Conservation (phyloP, 2,329 filamentous ascomycete species). For the Diaporthe citriasiana region DNA sequence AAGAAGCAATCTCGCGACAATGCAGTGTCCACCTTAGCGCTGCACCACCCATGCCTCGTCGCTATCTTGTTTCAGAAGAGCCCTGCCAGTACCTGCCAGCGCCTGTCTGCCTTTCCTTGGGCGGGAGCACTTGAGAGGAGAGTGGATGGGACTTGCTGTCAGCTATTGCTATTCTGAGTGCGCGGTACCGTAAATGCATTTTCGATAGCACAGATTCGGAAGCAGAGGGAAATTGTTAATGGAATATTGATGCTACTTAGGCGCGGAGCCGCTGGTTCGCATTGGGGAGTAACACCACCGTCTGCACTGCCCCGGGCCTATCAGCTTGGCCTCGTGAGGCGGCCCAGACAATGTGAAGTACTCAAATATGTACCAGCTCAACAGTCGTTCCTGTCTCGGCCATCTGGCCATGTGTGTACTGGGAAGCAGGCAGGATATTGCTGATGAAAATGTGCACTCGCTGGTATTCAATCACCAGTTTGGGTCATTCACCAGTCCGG, state of each 20-base stretch:
- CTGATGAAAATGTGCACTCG: too few species aligned
- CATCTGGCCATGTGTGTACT: background rate
- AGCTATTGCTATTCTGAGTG: constrained; percentile 11
- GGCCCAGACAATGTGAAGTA: background rate
- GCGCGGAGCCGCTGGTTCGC: background rate
- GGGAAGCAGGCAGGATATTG: too few species aligned
- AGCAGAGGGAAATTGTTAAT: background rate
- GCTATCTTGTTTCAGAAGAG: constrained; percentile 17
- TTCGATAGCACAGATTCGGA: background rate
- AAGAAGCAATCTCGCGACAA: constrained; percentile 25
- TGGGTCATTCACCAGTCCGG: background rate
- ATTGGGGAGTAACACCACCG: background rate
- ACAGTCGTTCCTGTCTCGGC: background rate
- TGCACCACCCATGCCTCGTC: background rate
- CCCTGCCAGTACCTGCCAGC: constrained; percentile 15
- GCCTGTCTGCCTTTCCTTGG: background rate
- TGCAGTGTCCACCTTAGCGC: constrained; percentile 27
- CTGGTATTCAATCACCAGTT: background rate
- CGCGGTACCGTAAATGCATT: background rate
- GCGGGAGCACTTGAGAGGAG: constrained; percentile 6
- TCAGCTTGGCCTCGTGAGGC: constrained; percentile 17
- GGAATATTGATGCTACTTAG: background rate
- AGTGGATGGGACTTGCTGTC: constrained; percentile 8
- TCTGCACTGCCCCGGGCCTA: constrained; percentile 15
- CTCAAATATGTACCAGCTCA: too few species aligned